Percentiles rank a stretch among this genome's conserved stretches.
phyloP scores from a whole-genome alignment of 352 stramenopile species.

The Pythium phragmiticola region DNA sequence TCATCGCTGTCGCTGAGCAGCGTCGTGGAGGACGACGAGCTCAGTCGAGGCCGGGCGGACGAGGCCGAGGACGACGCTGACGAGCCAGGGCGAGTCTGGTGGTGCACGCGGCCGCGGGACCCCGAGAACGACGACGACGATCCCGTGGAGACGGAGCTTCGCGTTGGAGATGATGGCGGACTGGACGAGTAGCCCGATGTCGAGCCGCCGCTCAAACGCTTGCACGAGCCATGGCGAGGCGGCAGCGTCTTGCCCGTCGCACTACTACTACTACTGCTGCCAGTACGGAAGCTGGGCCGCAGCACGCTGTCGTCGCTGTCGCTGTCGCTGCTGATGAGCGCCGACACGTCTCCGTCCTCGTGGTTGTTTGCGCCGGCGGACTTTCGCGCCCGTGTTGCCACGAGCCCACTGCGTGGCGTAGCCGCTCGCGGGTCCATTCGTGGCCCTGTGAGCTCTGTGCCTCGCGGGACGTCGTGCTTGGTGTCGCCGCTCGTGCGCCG shows the following conservation, averaged over 20 bases:
- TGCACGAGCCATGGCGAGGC: slow-evolving; percentile 11
- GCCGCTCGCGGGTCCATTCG: too few relatives aligned
- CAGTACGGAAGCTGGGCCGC: slow-evolving; percentile 43
- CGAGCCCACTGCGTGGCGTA: too few relatives aligned
- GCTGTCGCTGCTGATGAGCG: slow-evolving; percentile 78
- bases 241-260: slow-evolving; percentile 10
- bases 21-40: slow-evolving; percentile 32
- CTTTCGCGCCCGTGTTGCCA: too few relatives aligned
- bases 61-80: slow-evolving; percentile 45
- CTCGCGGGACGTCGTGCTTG: slow-evolving; percentile 11
- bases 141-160: slow-evolving; percentile 40
- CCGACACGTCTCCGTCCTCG: slow-evolving; percentile 60
- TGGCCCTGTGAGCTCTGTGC: background rate
- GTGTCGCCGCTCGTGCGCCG: slow-evolving; percentile 3
- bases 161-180: slow-evolving; percentile 45
- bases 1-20: slow-evolving; percentile 39
- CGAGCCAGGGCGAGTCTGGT: background rate
- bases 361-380: slow-evolving; percentile 22
- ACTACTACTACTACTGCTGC: background rate
- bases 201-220: slow-evolving; percentile 20
- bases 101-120: background rate
- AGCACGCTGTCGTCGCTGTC: slow-evolving; percentile 72
- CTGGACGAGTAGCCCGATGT: slow-evolving; percentile 36
- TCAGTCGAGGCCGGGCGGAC: slow-evolving; percentile 22
- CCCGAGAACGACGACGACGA: slow-evolving; percentile 38